Evolutionary conservation across 2,329 filamentous ascomycete species (phyloP), one percentile per base, ranked within the genome.

Genomic region (Beauveria scarabaeidicola): DNA sequence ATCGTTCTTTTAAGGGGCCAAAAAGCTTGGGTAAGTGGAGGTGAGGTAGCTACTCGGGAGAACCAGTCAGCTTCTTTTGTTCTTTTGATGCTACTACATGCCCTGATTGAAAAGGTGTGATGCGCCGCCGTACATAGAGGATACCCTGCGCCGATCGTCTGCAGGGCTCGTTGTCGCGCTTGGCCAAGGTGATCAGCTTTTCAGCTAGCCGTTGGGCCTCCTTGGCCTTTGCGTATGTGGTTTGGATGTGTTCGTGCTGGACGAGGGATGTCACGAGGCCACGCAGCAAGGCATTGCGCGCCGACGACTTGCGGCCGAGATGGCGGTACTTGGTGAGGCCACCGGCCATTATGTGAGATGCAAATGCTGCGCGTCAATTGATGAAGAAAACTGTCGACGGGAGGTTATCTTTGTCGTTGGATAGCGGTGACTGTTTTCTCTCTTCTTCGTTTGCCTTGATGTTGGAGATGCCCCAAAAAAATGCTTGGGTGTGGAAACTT

Each of bases 231-330:
- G 88, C 87, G 82, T 89, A 97, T 76, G 94, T 96, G 54, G 94
- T 99, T 64, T 88, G 86, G 77, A 99, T 96, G 64, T 90, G 86
- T 78, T 99, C 94, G 75, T 96, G 86, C 74, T 90, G 83, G 77
- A 99, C 89, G 66, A 99, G 88, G 58, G 93, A 94, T 66, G 93
- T 96, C 72, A 97, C 92, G 63, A 99, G 81, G 76, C 97, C 97
- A 70, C 94, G 91, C 66, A 99, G 86, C 67, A 99, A 85, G 57
- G 94, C 93, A 78, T 93, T 85, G 72, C 94, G 85, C 73, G 97
- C 94, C 59, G 93, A 80, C 55, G 91, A 96, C 66, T 85, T 82
- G 67, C 94, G 91, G 75, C 86, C 87, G 63, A 99, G 80, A 75
- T 95, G 90, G 67, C 94, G 88, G 78, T 93, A 96, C 78, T 91